These are phyloP conservation scores for Begonia peltatifolia DNA, from an alignment of 306 rosid genomes.

Conservation along the genomic window DNA sequence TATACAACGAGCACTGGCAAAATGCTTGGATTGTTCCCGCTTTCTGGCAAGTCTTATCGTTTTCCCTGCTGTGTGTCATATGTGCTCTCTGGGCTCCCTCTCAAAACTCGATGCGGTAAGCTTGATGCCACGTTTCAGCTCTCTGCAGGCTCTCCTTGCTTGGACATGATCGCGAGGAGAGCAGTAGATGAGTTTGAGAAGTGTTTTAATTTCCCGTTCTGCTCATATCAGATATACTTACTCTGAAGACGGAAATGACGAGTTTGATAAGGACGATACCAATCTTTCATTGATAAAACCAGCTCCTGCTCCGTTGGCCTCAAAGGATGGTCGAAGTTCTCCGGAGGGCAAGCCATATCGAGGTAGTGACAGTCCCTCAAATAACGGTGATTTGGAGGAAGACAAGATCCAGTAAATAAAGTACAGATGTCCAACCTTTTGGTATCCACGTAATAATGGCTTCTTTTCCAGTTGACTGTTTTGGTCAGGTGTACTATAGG, in stretches of 20 bases:
- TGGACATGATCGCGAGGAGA: too few species aligned
- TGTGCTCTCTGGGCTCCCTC: conserved; percentile 95
- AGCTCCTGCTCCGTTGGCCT: conserved; percentile 29
- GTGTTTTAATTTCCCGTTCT: neutral
- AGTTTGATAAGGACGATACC: conserved; percentile 73
- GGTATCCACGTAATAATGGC: conserved; percentile 10
- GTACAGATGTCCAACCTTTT: conserved; percentile 13
- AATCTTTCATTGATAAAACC: conserved; percentile 79
- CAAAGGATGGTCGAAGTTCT: conserved; percentile 41
- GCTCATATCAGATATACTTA: conserved; percentile 48
- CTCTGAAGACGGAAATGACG: conserved; percentile 57
- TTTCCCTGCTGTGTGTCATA: conserved; percentile 65
- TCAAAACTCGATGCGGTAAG: conserved; percentile 75
- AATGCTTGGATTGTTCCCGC: conserved; percentile 94
- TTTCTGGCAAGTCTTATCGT: conserved; percentile 87
- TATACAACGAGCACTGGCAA: conserved; percentile 83
- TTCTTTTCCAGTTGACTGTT: neutral
- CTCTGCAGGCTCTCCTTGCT: too few species aligned
- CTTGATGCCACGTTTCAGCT: neutral
- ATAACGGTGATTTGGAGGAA: conserved; percentile 64
- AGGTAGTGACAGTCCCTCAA: conserved; percentile 28
- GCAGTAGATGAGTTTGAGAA: too few species aligned
- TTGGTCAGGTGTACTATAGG: neutral
- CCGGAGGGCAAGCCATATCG: conserved; percentile 33
- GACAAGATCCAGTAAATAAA: conserved; percentile 57